Evolutionary conservation across 163 green algal species (phyloP), one percentile per base, ranked within the genome.

Genomic region (Prototheca stagnorum): DNA sequence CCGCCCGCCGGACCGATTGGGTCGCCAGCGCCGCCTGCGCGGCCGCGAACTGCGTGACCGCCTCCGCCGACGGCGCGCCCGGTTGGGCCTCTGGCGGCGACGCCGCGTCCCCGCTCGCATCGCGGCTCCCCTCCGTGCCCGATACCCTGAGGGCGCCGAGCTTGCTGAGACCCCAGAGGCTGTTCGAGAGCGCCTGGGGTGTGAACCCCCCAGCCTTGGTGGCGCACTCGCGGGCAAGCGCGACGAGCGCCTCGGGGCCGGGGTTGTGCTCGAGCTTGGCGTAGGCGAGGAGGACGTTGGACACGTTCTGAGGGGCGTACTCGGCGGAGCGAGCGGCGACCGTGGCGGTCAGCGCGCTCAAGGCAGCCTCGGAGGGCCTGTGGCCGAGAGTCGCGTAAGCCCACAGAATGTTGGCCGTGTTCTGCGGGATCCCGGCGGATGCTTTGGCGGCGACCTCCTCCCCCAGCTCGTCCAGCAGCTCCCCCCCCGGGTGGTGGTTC

Each of bases 351-450:
- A 61, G 45, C 23, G 45, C 40, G 1, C 9, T 29, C 7, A 61
- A 57, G 41, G 78, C 35, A 12, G 48, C 44, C 2, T 55, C 16
- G 1, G 58, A 61, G 1, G 70, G 70, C 34, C 67, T 31, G 51
- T 65, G 51, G 5, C 67, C 53, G 15, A 79, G 51, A 0, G 55
- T 59, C 22, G 56, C 59, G 55, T 75, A 74, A 1, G 50, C 55
- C 69, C 67, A 77, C 23, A 77, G 29, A 21, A 49, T 57, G 53
- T 75, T 78, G 50, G 62, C 65, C 41, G 57, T 28, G 48, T 78
- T 78, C 42, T 78, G 68, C 5, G 68, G 48, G 16, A 68, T 68
- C 36, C 51, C 62, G 0, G 53, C 46, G 3, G 2, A 20, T 3
- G 51, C 23, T 25, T 72, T 72, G 9, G 23, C 28, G 12, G 12